Conservation (phyloP, 768 basidiomycete genomes). For the Auricularia sp. region DNA sequence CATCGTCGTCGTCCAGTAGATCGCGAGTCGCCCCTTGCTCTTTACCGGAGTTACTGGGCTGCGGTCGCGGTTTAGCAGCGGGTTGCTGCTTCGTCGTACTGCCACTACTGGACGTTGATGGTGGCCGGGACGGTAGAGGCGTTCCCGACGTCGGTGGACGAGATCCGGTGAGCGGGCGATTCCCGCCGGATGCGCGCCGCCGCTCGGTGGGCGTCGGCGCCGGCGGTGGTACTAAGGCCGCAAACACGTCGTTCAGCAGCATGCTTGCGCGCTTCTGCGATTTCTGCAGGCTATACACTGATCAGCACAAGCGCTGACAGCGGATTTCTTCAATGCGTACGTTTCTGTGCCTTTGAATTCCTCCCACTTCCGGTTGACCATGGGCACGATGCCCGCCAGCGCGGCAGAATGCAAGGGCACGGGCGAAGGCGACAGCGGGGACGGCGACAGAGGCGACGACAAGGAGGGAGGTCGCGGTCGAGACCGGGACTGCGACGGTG, state of each 20-base stretch:
- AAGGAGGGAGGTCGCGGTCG: neutral
- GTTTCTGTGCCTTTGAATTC: slow-evolving; percentile 12
- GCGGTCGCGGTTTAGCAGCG: no score
- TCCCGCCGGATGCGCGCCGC: neutral
- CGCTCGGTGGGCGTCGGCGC: slow-evolving; percentile 1
- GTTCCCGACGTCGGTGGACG: neutral
- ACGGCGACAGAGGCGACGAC: neutral
- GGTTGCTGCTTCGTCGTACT: no score
- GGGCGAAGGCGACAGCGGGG: neutral
- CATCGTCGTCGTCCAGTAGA: slow-evolving; percentile 9
- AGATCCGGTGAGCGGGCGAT: neutral
- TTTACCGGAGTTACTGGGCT: no score
- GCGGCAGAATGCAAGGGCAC: neutral
- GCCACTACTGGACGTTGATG: neutral
- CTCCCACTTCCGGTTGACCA: slow-evolving; percentile 16
- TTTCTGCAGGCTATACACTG: slow-evolving; percentile 11
- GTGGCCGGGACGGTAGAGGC: neutral
- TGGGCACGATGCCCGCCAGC: neutral
- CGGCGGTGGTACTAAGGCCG: slow-evolving; percentile 1
- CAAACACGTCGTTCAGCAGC: slow-evolving; percentile 13
- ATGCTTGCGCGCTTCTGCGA: slow-evolving; percentile 14
- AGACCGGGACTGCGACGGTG: neutral
- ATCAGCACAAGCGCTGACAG: neutral
- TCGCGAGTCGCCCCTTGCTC: neutral
- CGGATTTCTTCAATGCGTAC: slow-evolving; percentile 5